Percentiles rank a stretch among this genome's conserved stretches.
Evolutionary conservation across 1,284 basidiomycete genomes (phyloP).

Genomic region (Macrocystidia cucumis): DNA sequence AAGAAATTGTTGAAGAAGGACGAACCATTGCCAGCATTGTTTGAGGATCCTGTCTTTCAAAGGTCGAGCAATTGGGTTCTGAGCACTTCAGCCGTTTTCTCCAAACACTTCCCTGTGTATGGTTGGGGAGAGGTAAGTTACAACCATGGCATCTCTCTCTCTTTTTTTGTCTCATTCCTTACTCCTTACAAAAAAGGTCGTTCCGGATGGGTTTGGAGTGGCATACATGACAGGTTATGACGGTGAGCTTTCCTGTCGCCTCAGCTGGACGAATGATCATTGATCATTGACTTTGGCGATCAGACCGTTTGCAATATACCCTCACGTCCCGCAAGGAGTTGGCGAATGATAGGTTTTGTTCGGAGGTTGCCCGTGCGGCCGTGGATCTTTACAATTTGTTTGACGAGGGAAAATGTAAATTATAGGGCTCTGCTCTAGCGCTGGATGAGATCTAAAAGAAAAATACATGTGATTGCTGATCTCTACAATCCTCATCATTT

Average conservation of each 20-base stretch:
- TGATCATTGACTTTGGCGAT: neutral
- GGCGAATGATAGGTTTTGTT: constrained; percentile 62
- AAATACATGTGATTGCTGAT: too few species aligned
- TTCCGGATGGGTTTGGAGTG: constrained; percentile 73
- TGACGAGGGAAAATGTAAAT: constrained; percentile 17
- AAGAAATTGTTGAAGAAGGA: constrained; percentile 55
- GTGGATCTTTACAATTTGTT: constrained; percentile 57
- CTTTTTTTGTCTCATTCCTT: neutral
- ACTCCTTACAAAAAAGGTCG: constrained; percentile 37
- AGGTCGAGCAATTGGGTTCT: constrained; percentile 66
- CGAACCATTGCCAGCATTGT: constrained; percentile 61
- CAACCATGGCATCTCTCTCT: too few species aligned
- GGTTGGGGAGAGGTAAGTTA: constrained; percentile 78
- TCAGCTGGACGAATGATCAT: neutral
- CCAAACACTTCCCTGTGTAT: constrained; percentile 73
- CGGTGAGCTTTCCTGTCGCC: constrained; percentile 22
- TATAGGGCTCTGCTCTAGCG: constrained; percentile 14
- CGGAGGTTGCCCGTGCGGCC: constrained; percentile 61
- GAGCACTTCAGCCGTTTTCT: constrained; percentile 85
- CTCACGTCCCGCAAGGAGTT: constrained; percentile 72
- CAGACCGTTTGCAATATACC: constrained; percentile 75
- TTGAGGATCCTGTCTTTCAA: constrained; percentile 63
- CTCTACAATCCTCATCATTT: too few species aligned
- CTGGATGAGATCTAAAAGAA: too few species aligned
- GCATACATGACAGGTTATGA: constrained; percentile 75